Percentiles rank a stretch among this genome's conserved stretches.
These are phyloP conservation scores for Blastobotrys petasosporus DNA, from an alignment of 1,139 yeast species.

Conservation along the genomic window DNA sequence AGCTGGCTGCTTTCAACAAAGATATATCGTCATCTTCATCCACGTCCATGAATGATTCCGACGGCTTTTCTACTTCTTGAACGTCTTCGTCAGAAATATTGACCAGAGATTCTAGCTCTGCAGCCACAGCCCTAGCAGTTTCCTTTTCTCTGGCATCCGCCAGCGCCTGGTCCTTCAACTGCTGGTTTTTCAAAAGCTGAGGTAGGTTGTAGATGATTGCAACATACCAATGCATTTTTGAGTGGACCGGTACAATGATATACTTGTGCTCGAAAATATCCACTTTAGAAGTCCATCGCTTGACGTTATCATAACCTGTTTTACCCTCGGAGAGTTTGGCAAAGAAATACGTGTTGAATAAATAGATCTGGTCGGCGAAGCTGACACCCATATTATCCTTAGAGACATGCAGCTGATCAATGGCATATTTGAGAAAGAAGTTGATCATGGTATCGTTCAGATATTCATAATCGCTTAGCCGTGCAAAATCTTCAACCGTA, in stretches of 20 bases:
- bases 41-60: conserved; percentile 2
- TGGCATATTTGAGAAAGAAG: conserved; percentile 32
- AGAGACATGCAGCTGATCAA: not conserved
- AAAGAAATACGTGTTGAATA: conserved; percentile 82
- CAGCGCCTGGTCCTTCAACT: not conserved
- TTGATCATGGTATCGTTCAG: conserved; percentile 40
- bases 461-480: conserved; percentile 36
- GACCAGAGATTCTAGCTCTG: not conserved
- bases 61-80: conserved; percentile 3
- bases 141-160: not conserved
- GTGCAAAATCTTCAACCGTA: conserved; percentile 29
- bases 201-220: conserved; percentile 37
- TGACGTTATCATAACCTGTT: conserved; percentile 56
- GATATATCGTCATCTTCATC: conserved; percentile 1
- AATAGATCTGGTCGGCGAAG: conserved; percentile 41
- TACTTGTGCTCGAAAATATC: conserved; percentile 57
- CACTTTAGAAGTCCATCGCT: conserved; percentile 72
- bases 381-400: not conserved
- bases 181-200: conserved; percentile 16
- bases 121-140: not conserved
- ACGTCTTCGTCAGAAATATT: not conserved
- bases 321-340: conserved; percentile 45
- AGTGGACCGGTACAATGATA: conserved; percentile 75
- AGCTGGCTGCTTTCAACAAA: not conserved
- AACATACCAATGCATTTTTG: conserved; percentile 77